phyloP scores from a whole-genome alignment of 305 asterid genomes.

The Solanum hybrid region DNA sequence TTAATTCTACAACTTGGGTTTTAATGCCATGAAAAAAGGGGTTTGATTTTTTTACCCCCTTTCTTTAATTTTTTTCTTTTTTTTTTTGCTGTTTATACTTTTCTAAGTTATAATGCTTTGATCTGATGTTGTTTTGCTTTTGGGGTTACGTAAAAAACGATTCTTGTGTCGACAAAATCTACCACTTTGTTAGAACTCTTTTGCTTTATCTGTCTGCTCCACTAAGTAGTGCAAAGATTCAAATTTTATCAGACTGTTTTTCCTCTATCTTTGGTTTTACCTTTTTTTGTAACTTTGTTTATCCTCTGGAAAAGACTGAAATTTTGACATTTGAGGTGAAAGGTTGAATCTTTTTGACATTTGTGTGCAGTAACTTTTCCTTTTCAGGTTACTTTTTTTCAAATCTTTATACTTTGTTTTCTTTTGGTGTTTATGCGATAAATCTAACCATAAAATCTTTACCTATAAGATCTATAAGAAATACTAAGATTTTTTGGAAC shows the following conservation, averaged over 20 bases:
- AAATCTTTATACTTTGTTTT: background rate
- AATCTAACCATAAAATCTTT: background rate
- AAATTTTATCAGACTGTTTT: background rate
- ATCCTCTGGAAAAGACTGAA: background rate
- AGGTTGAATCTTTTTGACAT: constrained; percentile 1
- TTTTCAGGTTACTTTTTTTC: background rate
- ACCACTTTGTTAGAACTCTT: background rate
- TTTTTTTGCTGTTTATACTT: background rate
- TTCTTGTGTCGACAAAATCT: background rate
- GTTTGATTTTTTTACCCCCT: background rate
- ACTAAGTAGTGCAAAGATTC: background rate
- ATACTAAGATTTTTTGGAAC: background rate
- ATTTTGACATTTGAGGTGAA: constrained; percentile 1
- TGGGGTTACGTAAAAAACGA: background rate
- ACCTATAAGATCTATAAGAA: background rate
- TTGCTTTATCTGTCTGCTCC: background rate
- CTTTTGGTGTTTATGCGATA: background rate
- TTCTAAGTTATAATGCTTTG: background rate
- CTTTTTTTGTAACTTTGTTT: background rate
- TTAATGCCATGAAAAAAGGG: background rate
- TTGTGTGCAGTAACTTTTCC: background rate
- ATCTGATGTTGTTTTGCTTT: background rate
- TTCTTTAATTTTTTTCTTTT: background rate
- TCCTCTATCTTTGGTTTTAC: background rate
- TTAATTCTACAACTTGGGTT: background rate